phyloP scores from a whole-genome alignment of 1,284 basidiomycete species.

The Chondrostereum purpureum region DNA sequence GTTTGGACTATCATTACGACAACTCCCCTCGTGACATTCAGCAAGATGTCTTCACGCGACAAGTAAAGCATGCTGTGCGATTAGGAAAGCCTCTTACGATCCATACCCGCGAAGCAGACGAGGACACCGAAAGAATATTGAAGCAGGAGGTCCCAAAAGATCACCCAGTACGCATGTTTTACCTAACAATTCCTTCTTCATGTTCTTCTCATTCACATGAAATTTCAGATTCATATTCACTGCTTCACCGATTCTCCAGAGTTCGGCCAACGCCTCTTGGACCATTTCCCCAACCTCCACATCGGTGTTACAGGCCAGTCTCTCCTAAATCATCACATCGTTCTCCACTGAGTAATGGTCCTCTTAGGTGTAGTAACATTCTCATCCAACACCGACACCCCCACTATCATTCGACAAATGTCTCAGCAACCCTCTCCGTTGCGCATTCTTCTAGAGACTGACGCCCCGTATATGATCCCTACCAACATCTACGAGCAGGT shows the following conservation, averaged over 20 bases:
- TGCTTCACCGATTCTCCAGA: slow-evolving; percentile 77
- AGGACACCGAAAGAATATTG: slow-evolving; percentile 70
- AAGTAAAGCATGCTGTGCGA: slow-evolving; percentile 59
- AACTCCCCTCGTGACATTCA: slow-evolving; percentile 65
- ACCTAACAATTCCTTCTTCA: too few species aligned
- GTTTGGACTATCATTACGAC: slow-evolving; percentile 79
- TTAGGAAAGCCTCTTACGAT: slow-evolving; percentile 71
- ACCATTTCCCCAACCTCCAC: slow-evolving; percentile 71
- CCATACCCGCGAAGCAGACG: slow-evolving; percentile 76
- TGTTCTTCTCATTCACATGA: neutral
- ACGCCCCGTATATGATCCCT: slow-evolving; percentile 80
- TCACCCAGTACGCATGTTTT: slow-evolving; percentile 42
- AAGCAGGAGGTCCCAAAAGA: slow-evolving; percentile 65
- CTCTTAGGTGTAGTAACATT: slow-evolving; percentile 69
- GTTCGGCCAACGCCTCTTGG: slow-evolving; percentile 63
- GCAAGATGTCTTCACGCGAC: slow-evolving; percentile 56
- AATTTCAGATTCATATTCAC: slow-evolving; percentile 63
- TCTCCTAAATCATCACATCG: neutral
- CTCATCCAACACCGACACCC: slow-evolving; percentile 62
- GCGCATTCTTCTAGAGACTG: slow-evolving; percentile 73
- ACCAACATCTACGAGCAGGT: slow-evolving; percentile 60
- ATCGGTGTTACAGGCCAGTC: slow-evolving; percentile 68
- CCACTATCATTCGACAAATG: slow-evolving; percentile 51
- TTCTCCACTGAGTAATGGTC: neutral
- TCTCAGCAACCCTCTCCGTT: slow-evolving; percentile 24